These are phyloP conservation scores for Chlorella sp. DNA, from an alignment of 139 green algal species.

Conservation along the genomic window DNA sequence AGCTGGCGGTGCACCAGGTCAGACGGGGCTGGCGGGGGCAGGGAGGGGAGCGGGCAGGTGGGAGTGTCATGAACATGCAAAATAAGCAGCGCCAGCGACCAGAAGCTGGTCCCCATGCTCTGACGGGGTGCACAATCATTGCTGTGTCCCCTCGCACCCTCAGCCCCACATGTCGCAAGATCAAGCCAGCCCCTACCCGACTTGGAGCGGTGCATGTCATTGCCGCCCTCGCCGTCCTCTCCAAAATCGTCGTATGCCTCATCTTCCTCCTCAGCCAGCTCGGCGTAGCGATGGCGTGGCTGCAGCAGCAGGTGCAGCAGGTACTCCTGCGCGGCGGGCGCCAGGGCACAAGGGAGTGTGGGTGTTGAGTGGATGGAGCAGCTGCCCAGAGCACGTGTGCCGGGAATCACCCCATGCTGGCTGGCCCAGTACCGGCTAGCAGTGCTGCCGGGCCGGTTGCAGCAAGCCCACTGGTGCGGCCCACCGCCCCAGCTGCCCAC, in stretches of 20 bases:
- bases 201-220: neutral
- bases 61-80: neutral
- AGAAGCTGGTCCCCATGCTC: too few relatives aligned
- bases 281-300: constrained; percentile 8
- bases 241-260: neutral
- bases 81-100: neutral
- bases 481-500: neutral
- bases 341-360: neutral
- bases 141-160: too few relatives aligned
- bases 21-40: neutral
- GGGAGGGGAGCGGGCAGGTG: neutral
- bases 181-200: neutral
- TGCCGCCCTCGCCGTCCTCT: neutral
- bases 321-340: constrained; percentile 50
- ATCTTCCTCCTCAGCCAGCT: constrained; percentile 17
- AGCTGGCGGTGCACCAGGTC: neutral
- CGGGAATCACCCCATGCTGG: too few relatives aligned
- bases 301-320: constrained; percentile 52
- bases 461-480: too few relatives aligned
- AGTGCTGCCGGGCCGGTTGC: too few relatives aligned
- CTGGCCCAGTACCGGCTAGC: too few relatives aligned
- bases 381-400: too few relatives aligned
- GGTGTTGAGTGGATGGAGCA: neutral
- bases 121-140: neutral
- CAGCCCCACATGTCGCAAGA: neutral